Conservation (phyloP, 2,329 filamentous ascomycete genomes). For the Aspergillus neoniger region DNA sequence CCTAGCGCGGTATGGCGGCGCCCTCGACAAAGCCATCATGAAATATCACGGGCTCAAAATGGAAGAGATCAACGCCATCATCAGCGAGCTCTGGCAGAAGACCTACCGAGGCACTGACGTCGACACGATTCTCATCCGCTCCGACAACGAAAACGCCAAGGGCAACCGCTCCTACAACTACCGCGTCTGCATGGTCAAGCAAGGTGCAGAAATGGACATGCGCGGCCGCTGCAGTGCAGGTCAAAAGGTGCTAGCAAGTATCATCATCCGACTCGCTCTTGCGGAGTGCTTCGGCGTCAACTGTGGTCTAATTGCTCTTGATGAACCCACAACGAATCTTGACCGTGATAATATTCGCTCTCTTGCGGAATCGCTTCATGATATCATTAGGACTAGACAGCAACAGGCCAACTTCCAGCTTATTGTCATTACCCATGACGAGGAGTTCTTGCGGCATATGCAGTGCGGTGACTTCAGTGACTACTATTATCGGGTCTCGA, state of each 20-base stretch:
- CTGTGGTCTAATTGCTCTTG: constrained; percentile 92
- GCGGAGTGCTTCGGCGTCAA: constrained; percentile 96
- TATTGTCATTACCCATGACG: constrained; percentile 98
- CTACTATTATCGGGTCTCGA: constrained; percentile 81
- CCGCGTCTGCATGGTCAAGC: constrained; percentile 96
- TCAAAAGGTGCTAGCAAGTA: constrained; percentile 93
- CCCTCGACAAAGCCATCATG: constrained; percentile 96
- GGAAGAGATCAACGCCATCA: constrained; percentile 95
- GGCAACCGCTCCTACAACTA: constrained; percentile 92
- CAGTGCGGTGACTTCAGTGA: constrained; percentile 91
- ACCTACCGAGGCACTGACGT: constrained; percentile 98
- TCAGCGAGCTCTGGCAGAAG: constrained; percentile 93
- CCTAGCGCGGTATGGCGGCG: constrained; percentile 75
- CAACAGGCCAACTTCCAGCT: constrained; percentile 95
- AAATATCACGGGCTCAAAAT: constrained; percentile 95
- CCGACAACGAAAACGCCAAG: constrained; percentile 75
- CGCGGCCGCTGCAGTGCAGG: constrained; percentile 94
- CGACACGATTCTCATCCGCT: constrained; percentile 92
- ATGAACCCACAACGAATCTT: constrained; percentile 96
- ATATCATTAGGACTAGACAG: constrained; percentile 80
- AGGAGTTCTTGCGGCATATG: constrained; percentile 93
- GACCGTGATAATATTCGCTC: constrained; percentile 93
- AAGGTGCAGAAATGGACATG: constrained; percentile 99
- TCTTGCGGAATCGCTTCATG: constrained; percentile 78
- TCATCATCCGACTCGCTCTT: constrained; percentile 94